Evolutionary conservation across 805 yeast species (phyloP).

Genomic region (Wilhelminamyces savonicus): DNA sequence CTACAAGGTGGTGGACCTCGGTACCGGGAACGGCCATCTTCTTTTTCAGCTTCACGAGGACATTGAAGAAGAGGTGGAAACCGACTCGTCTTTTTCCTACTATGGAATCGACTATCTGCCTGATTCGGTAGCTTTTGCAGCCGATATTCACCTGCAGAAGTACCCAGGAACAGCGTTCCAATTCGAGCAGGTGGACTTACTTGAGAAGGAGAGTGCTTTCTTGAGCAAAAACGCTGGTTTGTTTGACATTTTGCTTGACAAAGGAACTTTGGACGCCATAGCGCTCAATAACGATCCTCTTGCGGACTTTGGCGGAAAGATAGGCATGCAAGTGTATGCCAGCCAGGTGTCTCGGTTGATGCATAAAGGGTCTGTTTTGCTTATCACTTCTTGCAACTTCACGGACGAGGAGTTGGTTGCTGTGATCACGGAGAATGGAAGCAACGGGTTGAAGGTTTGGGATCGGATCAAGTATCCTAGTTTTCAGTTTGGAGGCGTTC

Average conservation of each 20-base stretch:
- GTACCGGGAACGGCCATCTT: constrained; percentile 95
- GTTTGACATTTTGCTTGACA: constrained; percentile 79
- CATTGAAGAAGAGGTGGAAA: constrained; percentile 37
- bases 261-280: constrained; percentile 96
- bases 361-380: constrained; percentile 48
- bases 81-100: constrained; percentile 10
- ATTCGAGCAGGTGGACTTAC: constrained; percentile 61
- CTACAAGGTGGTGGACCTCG: constrained; percentile 64
- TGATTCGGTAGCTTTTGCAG: constrained; percentile 73
- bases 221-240: constrained; percentile 26
- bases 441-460: constrained; percentile 49
- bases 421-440: constrained; percentile 41
- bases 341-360: constrained; percentile 51
- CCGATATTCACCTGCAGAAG: constrained; percentile 41
- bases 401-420: constrained; percentile 69
- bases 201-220: constrained; percentile 34
- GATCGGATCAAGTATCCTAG: constrained; percentile 68
- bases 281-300: constrained; percentile 63
- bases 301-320: constrained; percentile 37
- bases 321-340: constrained; percentile 57
- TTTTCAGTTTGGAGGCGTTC: constrained; percentile 82
- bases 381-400: constrained; percentile 91
- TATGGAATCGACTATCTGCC: constrained; percentile 83
- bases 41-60: constrained; percentile 64
- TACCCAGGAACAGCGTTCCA: constrained; percentile 31